phyloP scores from a whole-genome alignment of 108 stramenopile species.

The Cyclotella baltica region DNA sequence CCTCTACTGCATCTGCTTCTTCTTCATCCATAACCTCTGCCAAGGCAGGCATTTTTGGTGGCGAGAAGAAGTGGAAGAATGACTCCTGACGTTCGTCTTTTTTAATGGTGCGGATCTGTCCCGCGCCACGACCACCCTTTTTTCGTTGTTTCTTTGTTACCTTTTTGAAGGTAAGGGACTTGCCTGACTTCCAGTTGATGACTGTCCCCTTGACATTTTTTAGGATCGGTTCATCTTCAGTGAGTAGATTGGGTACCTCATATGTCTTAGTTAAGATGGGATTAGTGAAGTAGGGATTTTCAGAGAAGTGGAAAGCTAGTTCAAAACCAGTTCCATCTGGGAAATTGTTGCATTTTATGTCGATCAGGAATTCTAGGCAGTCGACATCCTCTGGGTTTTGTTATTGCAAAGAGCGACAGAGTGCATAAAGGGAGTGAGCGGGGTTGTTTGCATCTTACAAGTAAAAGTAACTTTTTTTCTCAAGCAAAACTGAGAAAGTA shows the following conservation, averaged over 20 bases:
- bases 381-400: slow-evolving; percentile 66
- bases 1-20: slow-evolving; percentile 80
- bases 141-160: slow-evolving; percentile 87
- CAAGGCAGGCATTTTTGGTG: slow-evolving; percentile 74
- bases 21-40: slow-evolving; percentile 84
- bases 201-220: slow-evolving; percentile 83
- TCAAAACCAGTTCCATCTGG: slow-evolving; percentile 88
- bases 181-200: slow-evolving; percentile 86
- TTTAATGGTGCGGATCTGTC: slow-evolving; percentile 80
- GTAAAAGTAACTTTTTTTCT: no score
- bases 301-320: slow-evolving; percentile 85
- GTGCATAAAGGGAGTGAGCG: no score
- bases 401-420: not conserved
- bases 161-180: slow-evolving; percentile 64
- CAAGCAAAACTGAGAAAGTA: no score
- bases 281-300: slow-evolving; percentile 92
- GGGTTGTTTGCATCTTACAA: no score
- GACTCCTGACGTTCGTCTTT: slow-evolving; percentile 82
- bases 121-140: slow-evolving; percentile 81
- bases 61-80: slow-evolving; percentile 93
- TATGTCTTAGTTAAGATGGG: slow-evolving; percentile 87
- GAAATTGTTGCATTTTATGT: slow-evolving; percentile 78
- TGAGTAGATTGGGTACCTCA: slow-evolving; percentile 89
- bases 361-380: slow-evolving; percentile 74
- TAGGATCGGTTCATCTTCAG: slow-evolving; percentile 93